Base-by-base conservation (phyloP, 805 yeast genomes). In the Barnettozyma siamensis region DNA sequence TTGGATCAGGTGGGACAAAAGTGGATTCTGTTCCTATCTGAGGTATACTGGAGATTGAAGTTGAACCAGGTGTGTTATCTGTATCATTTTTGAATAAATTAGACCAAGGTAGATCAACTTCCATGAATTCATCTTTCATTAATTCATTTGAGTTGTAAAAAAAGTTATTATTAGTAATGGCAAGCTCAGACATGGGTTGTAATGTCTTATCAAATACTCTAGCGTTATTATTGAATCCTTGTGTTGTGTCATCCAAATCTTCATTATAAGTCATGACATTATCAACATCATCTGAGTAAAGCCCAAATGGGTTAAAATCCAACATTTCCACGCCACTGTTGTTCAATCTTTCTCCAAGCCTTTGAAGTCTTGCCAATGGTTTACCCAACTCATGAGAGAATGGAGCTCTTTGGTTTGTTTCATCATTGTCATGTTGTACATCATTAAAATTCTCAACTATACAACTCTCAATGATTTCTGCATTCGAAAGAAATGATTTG, bases 381-480 rank as follows among this genome's bases (percentile, higher is more conserved):
- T 52, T 53, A 0, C 60, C 60, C 42, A 56, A 31, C 1, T 51
- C 50, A 35, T 49, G 57, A 1, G 57, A 52, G 33, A 49, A 56
- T 15, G 60, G 60, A 7, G 56, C 56, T 24, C 57, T 40, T 31
- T 45, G 35, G 4, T 46, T 46, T 23, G 41, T 36, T 1, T 50
- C 57, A 19, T 44, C 45, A 2, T 42, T 28, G 8, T 7, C 13
- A 33, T 50, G 55, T 16, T 50, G 46, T 21, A 47, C 49, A 26
- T 53, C 58, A 18, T 46, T 50, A 42, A 48, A 57, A 36, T 53
- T 48, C 41, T 76, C 80, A 53, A 72, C 74, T 11, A 76, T 67
- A 46, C 83, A 76, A 52, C 82, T 73, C 20, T 77, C 76, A 3
- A 79, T 75, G 34, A 79, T 69, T 50, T 80, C 85, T 39, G 72